Percentiles rank a stretch among this genome's conserved stretches.
These are phyloP conservation scores for Vicia faba DNA, from an alignment of 306 rosid genomes.

Conservation along the genomic window DNA sequence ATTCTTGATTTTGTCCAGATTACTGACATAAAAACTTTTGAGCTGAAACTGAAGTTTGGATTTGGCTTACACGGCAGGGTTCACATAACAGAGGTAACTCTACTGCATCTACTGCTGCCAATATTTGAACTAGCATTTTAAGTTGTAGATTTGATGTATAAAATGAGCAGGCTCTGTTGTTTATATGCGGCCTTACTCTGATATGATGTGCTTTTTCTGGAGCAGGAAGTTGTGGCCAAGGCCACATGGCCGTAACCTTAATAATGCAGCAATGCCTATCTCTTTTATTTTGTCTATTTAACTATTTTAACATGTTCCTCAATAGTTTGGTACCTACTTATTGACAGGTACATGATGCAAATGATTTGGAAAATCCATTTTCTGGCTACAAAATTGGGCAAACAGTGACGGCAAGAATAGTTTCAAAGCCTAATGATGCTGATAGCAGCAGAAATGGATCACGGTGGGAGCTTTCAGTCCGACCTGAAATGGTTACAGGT, in stretches of 20 bases:
- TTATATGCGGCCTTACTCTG: not conserved
- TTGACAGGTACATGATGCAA: conserved; percentile 65
- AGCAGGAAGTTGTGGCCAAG: conserved; percentile 21
- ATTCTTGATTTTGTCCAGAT: conserved; percentile 52
- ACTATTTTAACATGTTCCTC: not conserved
- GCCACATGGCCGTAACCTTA: conserved; percentile 11
- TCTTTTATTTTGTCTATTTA: not conserved
- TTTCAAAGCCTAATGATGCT: conserved; percentile 65
- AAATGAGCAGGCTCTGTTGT: not conserved
- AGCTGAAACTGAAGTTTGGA: conserved; percentile 85
- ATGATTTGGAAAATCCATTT: conserved; percentile 65
- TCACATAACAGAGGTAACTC: conserved; percentile 81
- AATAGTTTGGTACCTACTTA: conserved; percentile 24
- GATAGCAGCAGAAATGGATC: conserved; percentile 47
- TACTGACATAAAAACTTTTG: conserved; percentile 77
- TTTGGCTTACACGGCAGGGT: conserved; percentile 71
- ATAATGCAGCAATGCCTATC: not conserved
- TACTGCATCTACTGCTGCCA: conserved; percentile 8
- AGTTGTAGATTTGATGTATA: conserved; percentile 20
- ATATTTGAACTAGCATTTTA: conserved; percentile 18
- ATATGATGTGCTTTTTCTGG: conserved; percentile 1
- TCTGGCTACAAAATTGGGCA: conserved; percentile 73
- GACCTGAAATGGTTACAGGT: conserved; percentile 65
- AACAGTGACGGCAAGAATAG: conserved; percentile 69
- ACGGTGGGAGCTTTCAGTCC: conserved; percentile 82